phyloP scores from a whole-genome alignment of 306 rosid genomes.

The Medicago truncatula region DNA sequence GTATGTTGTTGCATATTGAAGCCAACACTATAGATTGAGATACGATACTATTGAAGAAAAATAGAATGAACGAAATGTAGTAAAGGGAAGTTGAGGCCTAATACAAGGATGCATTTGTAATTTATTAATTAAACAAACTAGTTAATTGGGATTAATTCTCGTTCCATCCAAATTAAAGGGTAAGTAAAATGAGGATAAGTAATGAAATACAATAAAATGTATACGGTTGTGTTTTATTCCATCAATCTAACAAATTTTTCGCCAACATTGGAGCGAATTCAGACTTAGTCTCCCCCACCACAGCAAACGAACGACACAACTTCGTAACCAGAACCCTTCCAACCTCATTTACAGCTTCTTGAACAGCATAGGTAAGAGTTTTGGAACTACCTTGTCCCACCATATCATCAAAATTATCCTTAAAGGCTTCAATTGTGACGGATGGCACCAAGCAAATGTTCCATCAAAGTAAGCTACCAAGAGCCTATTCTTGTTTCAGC shows the following conservation, averaged over 20 bases:
- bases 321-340: slow-evolving; percentile 57
- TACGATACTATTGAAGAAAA: too few species aligned
- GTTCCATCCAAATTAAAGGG: too few species aligned
- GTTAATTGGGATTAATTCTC: too few species aligned
- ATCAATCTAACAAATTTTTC: slow-evolving; percentile 43
- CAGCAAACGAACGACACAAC: slow-evolving; percentile 51
- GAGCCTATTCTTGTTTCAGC: slow-evolving; percentile 49
- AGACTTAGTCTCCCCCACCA: slow-evolving; percentile 23
- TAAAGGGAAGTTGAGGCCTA: too few species aligned
- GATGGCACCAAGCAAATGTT: slow-evolving; percentile 86
- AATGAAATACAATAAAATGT: too few species aligned
- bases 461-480: slow-evolving; percentile 75
- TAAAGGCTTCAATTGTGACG: slow-evolving; percentile 74
- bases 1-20: too few species aligned
- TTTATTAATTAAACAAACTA: too few species aligned
- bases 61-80: too few species aligned
- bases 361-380: slow-evolving; percentile 62
- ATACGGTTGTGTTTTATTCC: too few species aligned
- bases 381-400: slow-evolving; percentile 55
- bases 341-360: slow-evolving; percentile 67
- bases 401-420: slow-evolving; percentile 66
- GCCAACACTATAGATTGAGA: too few species aligned
- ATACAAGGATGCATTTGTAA: too few species aligned
- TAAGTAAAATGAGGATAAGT: too few species aligned
- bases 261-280: slow-evolving; percentile 39